phyloP scores from a whole-genome alignment of 2,329 filamentous ascomycete genomes.

The Fusarium tuaranense region DNA sequence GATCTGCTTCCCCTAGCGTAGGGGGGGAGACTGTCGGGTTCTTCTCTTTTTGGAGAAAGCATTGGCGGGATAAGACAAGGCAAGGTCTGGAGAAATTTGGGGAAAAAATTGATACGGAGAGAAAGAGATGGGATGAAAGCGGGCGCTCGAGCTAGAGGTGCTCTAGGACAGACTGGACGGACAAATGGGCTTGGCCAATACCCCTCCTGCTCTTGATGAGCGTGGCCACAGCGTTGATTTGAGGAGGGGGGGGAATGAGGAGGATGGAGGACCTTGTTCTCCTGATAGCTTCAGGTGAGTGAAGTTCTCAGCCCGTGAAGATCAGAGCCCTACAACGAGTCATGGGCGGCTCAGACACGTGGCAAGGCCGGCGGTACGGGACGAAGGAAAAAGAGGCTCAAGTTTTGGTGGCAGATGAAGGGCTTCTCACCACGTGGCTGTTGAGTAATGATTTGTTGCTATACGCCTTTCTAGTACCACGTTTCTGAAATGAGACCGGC shows the following conservation, averaged over 20 bases:
- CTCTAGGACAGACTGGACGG: not conserved
- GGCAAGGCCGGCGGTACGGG: slow-evolving; percentile 11
- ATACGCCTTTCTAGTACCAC: not conserved
- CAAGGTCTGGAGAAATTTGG: not conserved
- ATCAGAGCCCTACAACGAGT: slow-evolving; percentile 2
- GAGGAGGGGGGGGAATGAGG: not conserved
- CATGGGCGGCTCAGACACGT: slow-evolving; percentile 6
- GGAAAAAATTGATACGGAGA: not conserved
- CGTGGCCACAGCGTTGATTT: not conserved
- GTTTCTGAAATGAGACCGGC: not conserved
- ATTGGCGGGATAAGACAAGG: not conserved
- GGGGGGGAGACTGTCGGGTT: not conserved
- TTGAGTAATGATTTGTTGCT: not conserved
- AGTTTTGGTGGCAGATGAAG: not conserved
- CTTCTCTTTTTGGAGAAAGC: not conserved
- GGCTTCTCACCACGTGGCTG: slow-evolving; percentile 5
- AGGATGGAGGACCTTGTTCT: not conserved
- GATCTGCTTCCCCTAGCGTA: slow-evolving; percentile 1
- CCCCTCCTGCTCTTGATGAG: not conserved
- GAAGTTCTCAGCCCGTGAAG: not conserved
- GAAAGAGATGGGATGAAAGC: not conserved
- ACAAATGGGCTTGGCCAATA: not conserved
- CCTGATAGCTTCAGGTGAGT: not conserved
- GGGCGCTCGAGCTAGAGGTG: not conserved
- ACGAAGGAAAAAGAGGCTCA: slow-evolving; percentile 9